phyloP scores from a whole-genome alignment of 768 basidiomycete species.

The Russula compacta region DNA sequence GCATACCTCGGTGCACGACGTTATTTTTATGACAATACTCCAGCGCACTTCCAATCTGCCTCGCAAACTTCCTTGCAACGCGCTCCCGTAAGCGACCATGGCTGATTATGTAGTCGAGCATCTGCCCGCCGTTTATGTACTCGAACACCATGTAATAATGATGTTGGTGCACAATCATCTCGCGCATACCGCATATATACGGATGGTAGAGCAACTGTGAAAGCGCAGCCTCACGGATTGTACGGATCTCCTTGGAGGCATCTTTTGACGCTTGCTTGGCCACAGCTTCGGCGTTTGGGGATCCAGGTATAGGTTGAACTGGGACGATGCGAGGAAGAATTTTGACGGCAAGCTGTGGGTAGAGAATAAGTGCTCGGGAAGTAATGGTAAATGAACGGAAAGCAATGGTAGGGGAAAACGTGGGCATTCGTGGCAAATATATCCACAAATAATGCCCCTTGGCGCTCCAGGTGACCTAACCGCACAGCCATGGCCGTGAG shows the following conservation, averaged over 20 bases:
- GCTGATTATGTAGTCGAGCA: slow-evolving; percentile 99
- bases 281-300: slow-evolving; percentile 43
- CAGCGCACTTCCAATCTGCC: slow-evolving; percentile 93
- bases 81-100: slow-evolving; percentile 93
- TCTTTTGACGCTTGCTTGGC: slow-evolving; percentile 83
- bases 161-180: slow-evolving; percentile 95
- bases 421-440: background rate
- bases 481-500: background rate
- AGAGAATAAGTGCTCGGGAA: background rate
- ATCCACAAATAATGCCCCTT: background rate
- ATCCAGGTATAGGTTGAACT: slow-evolving; percentile 39
- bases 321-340: slow-evolving; percentile 86
- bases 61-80: slow-evolving; percentile 92
- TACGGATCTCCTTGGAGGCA: slow-evolving; percentile 92
- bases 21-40: slow-evolving; percentile 97
- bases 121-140: slow-evolving; percentile 97
- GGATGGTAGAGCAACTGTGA: slow-evolving; percentile 96
- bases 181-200: slow-evolving; percentile 98
- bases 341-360: slow-evolving; percentile 86
- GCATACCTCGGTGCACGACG: slow-evolving; percentile 85
- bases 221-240: slow-evolving; percentile 89
- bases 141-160: slow-evolving; percentile 99
- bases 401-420: background rate
- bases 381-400: background rate
- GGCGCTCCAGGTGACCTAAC: slow-evolving; percentile 3